These are phyloP conservation scores for Pelomyxa schiedti DNA, from an alignment of 78 protist species.

Conservation along the genomic window DNA sequence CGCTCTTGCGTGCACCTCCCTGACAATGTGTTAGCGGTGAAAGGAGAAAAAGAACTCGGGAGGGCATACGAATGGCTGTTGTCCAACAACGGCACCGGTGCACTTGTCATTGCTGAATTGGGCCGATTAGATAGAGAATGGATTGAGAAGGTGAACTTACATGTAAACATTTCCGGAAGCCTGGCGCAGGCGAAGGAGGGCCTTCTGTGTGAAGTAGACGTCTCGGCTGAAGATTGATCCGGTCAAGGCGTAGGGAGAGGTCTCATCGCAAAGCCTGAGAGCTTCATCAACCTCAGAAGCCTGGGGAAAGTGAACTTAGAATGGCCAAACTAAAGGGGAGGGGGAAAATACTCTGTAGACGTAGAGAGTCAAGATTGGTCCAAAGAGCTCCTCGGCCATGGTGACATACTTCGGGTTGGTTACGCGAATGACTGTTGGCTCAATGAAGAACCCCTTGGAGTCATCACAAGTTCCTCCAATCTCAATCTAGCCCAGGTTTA, in stretches of 20 bases:
- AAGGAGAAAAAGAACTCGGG: no score
- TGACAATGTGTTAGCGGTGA: slow-evolving; percentile 80
- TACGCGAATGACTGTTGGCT: slow-evolving; percentile 76
- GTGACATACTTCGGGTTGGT: slow-evolving; percentile 52
- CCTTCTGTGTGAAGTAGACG: slow-evolving; percentile 27
- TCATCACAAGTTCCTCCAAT: slow-evolving; percentile 12
- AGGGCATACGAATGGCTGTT: slow-evolving; percentile 59
- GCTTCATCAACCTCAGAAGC: slow-evolving; percentile 1
- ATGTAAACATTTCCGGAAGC: slow-evolving; percentile 89
- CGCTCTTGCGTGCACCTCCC: slow-evolving; percentile 67
- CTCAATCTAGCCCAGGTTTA: background rate
- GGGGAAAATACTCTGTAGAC: no score
- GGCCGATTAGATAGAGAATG: no score
- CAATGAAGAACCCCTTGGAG: slow-evolving; percentile 71
- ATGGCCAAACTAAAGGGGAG: no score
- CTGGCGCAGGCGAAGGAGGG: slow-evolving; percentile 25
- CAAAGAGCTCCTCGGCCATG: slow-evolving; percentile 86
- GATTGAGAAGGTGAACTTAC: no score
- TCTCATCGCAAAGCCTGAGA: slow-evolving; percentile 30
- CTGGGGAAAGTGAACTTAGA: background rate
- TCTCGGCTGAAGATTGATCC: slow-evolving; percentile 69
- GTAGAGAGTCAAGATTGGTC: slow-evolving; percentile 82
- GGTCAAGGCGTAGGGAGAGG: slow-evolving; percentile 76
- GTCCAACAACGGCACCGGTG: slow-evolving; percentile 94
- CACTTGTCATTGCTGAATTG: slow-evolving; percentile 87